A percentile compares a stretch with the other conserved stretches of the same genome.
phyloP scores from a whole-genome alignment of 2,329 filamentous ascomycete species.

The Botrytis elliptica region DNA sequence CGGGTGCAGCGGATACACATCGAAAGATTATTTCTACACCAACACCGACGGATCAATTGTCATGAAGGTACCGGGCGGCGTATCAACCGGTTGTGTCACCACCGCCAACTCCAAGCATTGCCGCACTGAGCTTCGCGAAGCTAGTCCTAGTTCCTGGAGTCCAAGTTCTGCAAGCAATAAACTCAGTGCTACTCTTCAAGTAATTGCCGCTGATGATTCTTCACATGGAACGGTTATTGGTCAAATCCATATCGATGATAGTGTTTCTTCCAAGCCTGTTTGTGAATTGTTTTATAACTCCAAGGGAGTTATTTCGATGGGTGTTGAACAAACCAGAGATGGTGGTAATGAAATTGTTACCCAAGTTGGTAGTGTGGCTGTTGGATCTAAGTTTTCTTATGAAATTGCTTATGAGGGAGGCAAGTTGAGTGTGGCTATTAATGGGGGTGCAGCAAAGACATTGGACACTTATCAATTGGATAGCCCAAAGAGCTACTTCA shows the following conservation, averaged over 20 bases:
- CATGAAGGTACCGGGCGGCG: slow-evolving; percentile 43
- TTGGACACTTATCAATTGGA: slow-evolving; percentile 37
- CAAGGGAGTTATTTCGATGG: slow-evolving; percentile 41
- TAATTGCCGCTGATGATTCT: slow-evolving; percentile 39
- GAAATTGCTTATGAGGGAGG: slow-evolving; percentile 42
- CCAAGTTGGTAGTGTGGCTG: slow-evolving; percentile 38
- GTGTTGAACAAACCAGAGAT: slow-evolving; percentile 42
- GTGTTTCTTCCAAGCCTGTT: slow-evolving; percentile 43
- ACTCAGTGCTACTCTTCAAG: slow-evolving; percentile 39
- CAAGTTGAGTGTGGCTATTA: slow-evolving; percentile 39
- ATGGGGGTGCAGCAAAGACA: slow-evolving; percentile 33
- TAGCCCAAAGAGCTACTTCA: slow-evolving; percentile 42
- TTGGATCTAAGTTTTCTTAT: slow-evolving; percentile 41
- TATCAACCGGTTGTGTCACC: slow-evolving; percentile 41
- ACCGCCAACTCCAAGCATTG: slow-evolving; percentile 45
- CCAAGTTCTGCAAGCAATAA: slow-evolving; percentile 40
- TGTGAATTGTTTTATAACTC: slow-evolving; percentile 44
- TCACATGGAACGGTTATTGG: slow-evolving; percentile 43
- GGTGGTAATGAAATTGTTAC: slow-evolving; percentile 39
- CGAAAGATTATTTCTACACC: slow-evolving; percentile 42
- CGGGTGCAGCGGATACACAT: slow-evolving; percentile 42
- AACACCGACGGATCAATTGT: slow-evolving; percentile 40
- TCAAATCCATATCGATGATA: slow-evolving; percentile 43
- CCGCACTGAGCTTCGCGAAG: slow-evolving; percentile 45
- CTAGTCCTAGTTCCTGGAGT: slow-evolving; percentile 38